phyloP scores from a whole-genome alignment of 768 basidiomycete species.

The Rhizopogon vinicolor region DNA sequence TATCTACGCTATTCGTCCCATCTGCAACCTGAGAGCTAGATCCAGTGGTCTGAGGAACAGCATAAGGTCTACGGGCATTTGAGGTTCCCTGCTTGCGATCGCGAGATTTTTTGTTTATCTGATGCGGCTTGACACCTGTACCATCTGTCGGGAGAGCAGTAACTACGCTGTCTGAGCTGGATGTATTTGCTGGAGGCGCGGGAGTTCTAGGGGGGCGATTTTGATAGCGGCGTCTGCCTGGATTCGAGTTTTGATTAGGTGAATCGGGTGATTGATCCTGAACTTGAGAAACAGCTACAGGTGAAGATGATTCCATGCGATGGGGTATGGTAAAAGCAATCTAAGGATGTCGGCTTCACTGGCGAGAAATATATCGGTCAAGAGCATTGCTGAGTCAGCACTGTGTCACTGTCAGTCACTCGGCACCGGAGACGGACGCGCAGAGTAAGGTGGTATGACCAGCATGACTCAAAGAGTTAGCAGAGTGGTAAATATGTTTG shows the following conservation, averaged over 20 bases:
- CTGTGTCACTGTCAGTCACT: too few relatives aligned
- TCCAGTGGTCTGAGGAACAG: neutral
- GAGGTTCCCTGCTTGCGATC: neutral
- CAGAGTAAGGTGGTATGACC: too few relatives aligned
- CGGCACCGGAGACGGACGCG: too few relatives aligned
- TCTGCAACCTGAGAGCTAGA: neutral
- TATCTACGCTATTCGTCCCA: too few relatives aligned
- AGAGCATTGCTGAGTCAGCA: too few relatives aligned
- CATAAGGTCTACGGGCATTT: neutral
- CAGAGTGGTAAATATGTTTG: too few relatives aligned
- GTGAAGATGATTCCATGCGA: conserved; percentile 1
- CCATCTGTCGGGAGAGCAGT: neutral
- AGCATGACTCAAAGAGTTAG: too few relatives aligned
- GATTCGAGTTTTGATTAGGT: neutral
- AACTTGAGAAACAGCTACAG: neutral
- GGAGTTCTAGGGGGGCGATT: neutral
- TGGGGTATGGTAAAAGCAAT: neutral
- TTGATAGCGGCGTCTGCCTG: neutral
- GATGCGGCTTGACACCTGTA: neutral
- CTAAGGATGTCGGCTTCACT: neutral
- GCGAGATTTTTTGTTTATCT: neutral
- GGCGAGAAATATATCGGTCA: neutral
- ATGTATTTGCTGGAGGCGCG: neutral
- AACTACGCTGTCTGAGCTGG: neutral
- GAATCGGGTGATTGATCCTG: neutral